Conservation (phyloP, 352 stramenopile genomes). For the Blastocystis sp. region DNA sequence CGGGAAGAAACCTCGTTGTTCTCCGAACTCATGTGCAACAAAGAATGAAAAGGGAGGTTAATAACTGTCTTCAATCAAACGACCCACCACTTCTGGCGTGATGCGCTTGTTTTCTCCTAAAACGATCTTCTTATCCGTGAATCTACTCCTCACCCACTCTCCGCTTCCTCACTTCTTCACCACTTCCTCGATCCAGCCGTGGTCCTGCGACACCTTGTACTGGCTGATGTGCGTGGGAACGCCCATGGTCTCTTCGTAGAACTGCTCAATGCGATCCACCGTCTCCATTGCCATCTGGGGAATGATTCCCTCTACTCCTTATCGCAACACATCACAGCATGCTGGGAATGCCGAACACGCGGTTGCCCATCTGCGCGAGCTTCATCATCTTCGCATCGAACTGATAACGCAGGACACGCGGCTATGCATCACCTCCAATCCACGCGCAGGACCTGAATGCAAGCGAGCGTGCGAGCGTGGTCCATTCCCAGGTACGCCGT, state of each 20-base stretch:
- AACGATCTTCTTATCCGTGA: constrained; percentile 59
- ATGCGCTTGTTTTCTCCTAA: constrained; percentile 68
- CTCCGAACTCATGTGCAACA: constrained; percentile 26
- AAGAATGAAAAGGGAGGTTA: not conserved
- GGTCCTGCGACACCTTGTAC: constrained; percentile 54
- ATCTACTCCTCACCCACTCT: not conserved
- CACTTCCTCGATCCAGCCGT: constrained; percentile 60
- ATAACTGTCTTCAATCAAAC: constrained; percentile 70
- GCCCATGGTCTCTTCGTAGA: constrained; percentile 70
- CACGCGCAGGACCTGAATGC: constrained; percentile 5
- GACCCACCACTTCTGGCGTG: constrained; percentile 51
- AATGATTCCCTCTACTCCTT: not conserved
- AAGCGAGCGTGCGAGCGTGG: constrained; percentile 67
- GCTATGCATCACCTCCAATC: not conserved
- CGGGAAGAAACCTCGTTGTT: not conserved
- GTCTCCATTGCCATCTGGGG: constrained; percentile 62
- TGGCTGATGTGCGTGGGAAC: constrained; percentile 65
- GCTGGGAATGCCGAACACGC: constrained; percentile 60
- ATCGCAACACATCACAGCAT: not conserved
- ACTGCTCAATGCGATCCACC: constrained; percentile 69
- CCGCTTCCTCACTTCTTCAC: not conserved
- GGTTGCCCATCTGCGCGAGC: constrained; percentile 69
- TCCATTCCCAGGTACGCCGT: constrained; percentile 70
- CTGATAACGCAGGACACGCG: constrained; percentile 64
- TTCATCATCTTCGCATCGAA: constrained; percentile 73